Percentiles rank a stretch among this genome's conserved stretches.
phyloP scores from a whole-genome alignment of 1,139 yeast genomes.

The Candida sp. region DNA sequence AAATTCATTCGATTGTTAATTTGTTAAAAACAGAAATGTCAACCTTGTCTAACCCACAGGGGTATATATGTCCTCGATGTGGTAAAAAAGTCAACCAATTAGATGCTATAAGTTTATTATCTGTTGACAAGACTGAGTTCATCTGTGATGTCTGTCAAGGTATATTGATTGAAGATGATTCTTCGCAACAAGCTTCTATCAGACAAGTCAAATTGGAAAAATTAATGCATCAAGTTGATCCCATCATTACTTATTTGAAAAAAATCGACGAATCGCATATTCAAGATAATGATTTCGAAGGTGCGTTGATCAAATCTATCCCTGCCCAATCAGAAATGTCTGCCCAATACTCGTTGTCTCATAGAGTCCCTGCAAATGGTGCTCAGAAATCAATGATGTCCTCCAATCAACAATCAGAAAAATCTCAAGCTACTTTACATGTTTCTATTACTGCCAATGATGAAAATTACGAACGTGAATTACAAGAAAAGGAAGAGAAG shows the following conservation, averaged over 20 bases:
- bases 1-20: conserved; percentile 83
- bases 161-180: conserved; percentile 80
- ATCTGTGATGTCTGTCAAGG: conserved; percentile 83
- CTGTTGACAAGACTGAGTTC: conserved; percentile 78
- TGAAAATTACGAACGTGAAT: conserved; percentile 68
- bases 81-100: conserved; percentile 75
- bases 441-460: conserved; percentile 92
- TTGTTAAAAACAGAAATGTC: conserved; percentile 76
- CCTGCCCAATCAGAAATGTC: conserved; percentile 77
- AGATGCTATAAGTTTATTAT: conserved; percentile 80
- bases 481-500: conserved; percentile 65
- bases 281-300: conserved; percentile 86
- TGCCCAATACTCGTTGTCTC: conserved; percentile 56
- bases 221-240: conserved; percentile 87
- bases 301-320: conserved; percentile 71
- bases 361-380: conserved; percentile 26
- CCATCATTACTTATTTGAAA: conserved; percentile 78
- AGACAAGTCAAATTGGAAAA: conserved; percentile 81
- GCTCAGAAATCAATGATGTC: conserved; percentile 28
- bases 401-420: conserved; percentile 33
- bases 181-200: conserved; percentile 75
- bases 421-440: conserved; percentile 72
- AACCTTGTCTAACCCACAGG: conserved; percentile 86
- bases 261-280: conserved; percentile 82
- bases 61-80: conserved; percentile 88